These are phyloP conservation scores for Eucalyptus cloeziana DNA, from an alignment of 345 rosid genomes.

Conservation along the genomic window DNA sequence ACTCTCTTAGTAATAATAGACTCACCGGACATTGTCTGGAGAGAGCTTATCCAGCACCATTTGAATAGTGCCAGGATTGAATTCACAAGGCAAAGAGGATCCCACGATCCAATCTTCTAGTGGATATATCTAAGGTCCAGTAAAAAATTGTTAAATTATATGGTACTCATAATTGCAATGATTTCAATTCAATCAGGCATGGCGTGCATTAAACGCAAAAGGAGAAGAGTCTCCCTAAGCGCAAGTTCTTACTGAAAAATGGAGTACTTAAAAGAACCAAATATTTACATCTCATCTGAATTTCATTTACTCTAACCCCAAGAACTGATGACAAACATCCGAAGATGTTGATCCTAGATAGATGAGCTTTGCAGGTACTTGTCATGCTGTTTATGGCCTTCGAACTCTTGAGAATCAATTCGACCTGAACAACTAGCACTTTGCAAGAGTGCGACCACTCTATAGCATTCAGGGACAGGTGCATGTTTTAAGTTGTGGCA, in stretches of 20 bases:
- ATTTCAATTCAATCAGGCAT: not conserved
- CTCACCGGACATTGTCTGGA: slow-evolving; percentile 55
- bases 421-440: not conserved
- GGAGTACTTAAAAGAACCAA: not conserved
- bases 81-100: slow-evolving; percentile 60
- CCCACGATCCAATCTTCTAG: slow-evolving; percentile 79
- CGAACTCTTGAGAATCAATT: not conserved
- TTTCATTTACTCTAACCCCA: not conserved
- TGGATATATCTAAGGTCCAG: slow-evolving; percentile 44
- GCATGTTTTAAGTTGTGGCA: not conserved
- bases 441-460: not conserved
- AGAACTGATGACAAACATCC: not conserved
- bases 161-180: not conserved
- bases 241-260: not conserved
- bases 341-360: not conserved
- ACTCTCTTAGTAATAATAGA: not conserved
- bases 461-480: not conserved
- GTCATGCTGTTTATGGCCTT: not conserved
- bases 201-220: not conserved
- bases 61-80: slow-evolving; percentile 45
- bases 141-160: not conserved
- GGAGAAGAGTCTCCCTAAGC: not conserved
- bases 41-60: slow-evolving; percentile 56
- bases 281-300: not conserved
- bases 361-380: not conserved